These are phyloP conservation scores for Kurtzmaniella quercitrusa DNA, from an alignment of 1,139 yeast species.

Conservation along the genomic window DNA sequence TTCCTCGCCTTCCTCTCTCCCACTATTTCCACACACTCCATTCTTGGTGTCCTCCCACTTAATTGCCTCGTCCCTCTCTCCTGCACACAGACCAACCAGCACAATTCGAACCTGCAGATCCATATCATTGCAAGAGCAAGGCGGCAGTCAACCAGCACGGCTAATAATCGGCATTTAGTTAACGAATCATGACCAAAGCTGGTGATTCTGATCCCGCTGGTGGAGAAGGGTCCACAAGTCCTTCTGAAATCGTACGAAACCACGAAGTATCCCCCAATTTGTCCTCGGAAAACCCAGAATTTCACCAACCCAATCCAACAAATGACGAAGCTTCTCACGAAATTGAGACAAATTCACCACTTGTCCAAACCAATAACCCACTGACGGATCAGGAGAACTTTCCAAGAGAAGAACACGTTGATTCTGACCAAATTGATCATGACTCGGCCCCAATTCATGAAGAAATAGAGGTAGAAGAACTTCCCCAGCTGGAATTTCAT, in stretches of 20 bases:
- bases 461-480: conserved; percentile 1
- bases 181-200: background rate
- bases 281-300: background rate
- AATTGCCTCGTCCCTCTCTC: no score
- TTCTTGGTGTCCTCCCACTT: no score
- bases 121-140: no score
- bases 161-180: background rate
- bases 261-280: background rate
- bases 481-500: background rate
- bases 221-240: background rate
- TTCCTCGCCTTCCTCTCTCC: no score
- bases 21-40: no score
- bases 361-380: background rate
- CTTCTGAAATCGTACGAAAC: background rate
- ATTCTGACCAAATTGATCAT: background rate
- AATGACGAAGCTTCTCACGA: background rate
- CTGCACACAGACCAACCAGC: no score
- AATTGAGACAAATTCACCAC: background rate
- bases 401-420: background rate
- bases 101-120: no score
- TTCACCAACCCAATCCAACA: background rate
- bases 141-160: no score
- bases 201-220: background rate
- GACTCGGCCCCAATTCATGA: conserved; percentile 1
- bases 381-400: background rate